Percentiles rank a stretch among this genome's conserved stretches.
phyloP scores from a whole-genome alignment of 1,284 basidiomycete species.

The Heterobasidion irregulare region DNA sequence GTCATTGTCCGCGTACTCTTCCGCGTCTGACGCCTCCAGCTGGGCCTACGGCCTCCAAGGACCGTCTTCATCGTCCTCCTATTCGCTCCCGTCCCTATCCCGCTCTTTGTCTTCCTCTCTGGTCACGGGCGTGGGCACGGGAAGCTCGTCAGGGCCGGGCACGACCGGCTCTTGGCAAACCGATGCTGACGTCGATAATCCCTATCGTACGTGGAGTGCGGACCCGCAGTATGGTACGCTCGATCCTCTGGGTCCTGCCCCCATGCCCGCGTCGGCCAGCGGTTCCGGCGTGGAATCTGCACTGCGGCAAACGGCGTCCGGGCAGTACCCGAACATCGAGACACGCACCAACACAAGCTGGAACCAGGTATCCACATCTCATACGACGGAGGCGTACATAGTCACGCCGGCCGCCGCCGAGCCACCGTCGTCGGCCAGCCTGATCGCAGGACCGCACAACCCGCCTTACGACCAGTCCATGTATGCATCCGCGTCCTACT shows the following conservation, averaged over 20 bases:
- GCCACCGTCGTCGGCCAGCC: background rate
- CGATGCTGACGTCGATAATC: background rate
- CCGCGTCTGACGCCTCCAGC: slow-evolving; percentile 4
- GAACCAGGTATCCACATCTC: background rate
- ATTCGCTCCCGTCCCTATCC: slow-evolving; percentile 1
- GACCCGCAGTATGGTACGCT: slow-evolving; percentile 4
- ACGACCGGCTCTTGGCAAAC: slow-evolving; percentile 1
- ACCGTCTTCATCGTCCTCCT: slow-evolving; percentile 4
- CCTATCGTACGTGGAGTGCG: slow-evolving; percentile 5
- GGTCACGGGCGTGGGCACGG: slow-evolving; percentile 2
- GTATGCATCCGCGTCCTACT: slow-evolving; percentile 28
- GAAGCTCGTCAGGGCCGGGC: background rate
- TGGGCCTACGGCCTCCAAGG: slow-evolving; percentile 7
- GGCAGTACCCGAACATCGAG: background rate
- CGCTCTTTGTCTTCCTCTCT: background rate
- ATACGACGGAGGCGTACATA: slow-evolving; percentile 13
- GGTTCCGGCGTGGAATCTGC: background rate
- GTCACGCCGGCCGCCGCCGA: background rate
- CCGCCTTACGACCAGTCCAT: slow-evolving; percentile 21
- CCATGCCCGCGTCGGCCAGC: background rate
- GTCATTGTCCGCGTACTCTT: slow-evolving; percentile 4
- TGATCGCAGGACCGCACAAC: slow-evolving; percentile 4
- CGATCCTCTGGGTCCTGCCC: background rate
- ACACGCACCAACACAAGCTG: background rate
- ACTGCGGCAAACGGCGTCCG: background rate